Percentiles rank a stretch among this genome's conserved stretches.
Conservation (phyloP, 139 green algal genomes). For the Raphidocelis subcapitata region DNA sequence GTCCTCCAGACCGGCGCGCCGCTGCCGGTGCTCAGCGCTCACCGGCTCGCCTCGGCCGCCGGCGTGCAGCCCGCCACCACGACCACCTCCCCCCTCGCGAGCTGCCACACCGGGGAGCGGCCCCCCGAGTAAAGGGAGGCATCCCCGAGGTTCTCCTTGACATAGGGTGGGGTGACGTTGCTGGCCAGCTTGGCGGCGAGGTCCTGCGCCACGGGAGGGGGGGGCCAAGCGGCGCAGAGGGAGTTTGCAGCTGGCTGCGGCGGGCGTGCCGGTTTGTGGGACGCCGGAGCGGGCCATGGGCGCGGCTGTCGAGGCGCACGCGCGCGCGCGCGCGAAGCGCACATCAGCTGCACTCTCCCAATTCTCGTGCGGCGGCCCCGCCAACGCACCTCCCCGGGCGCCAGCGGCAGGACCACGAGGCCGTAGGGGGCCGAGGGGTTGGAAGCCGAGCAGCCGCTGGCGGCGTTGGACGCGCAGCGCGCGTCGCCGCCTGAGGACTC, state of each 20-base stretch:
- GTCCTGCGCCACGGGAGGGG: not conserved
- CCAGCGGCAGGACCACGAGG: conserved; percentile 30
- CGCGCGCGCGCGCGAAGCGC: too few species aligned
- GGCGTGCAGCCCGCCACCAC: conserved; percentile 43
- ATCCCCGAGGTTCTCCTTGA: conserved; percentile 1
- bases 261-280: too few species aligned
- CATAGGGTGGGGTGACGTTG: not conserved
- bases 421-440: conserved; percentile 35
- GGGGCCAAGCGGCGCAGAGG: too few species aligned
- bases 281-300: too few species aligned
- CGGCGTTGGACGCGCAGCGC: too few species aligned
- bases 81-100: conserved; percentile 38
- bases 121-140: not conserved
- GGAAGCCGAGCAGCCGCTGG: conserved; percentile 23
- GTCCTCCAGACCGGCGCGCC: not conserved
- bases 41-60: conserved; percentile 14
- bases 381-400: conserved; percentile 7
- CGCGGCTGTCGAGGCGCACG: too few species aligned
- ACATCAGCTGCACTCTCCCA: too few species aligned
- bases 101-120: conserved; percentile 27
- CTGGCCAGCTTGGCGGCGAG: not conserved
- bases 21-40: conserved; percentile 14
- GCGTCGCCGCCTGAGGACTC: not conserved
- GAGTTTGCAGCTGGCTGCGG: too few species aligned
- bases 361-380: too few species aligned